Evolutionary conservation across 768 basidiomycete genomes (phyloP), one percentile per base, ranked within the genome.

Genomic region (Rhodosporidiobolus sp.): DNA sequence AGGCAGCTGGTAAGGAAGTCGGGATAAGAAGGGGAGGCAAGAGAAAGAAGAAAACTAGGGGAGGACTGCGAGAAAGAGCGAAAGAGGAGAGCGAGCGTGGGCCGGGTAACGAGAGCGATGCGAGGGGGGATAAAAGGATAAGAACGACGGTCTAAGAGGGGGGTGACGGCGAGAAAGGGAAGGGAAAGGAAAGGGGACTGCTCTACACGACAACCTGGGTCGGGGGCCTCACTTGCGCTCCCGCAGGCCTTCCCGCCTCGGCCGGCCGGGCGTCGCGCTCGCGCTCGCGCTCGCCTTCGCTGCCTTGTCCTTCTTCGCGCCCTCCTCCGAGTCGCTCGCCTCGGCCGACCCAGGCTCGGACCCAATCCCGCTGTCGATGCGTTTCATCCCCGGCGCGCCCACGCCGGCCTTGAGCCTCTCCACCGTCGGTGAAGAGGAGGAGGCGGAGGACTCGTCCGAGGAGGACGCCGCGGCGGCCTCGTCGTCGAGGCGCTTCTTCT

Each of bases 401-500:
- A 30, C 9, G 38, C 1, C 5, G 17, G 28, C n/a, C 10, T 6
- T 11, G 20, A 32, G 11, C 32, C 20, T 20, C 32, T 19, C 17
- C 22, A 54, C 24, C 14, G 32, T 19, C 26, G 7, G 53, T 14
- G 32, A 20, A 28, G 20, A 4, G 32, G 20, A 28, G 32, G 9
- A 11, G 55, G 32, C 32, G 14, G 20, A 4, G 32, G 8, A 1
- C 22, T 34, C 20, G 35, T 17, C 35, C 35, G 22, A 11, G 22
- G 7, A 20, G 24, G 35, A 14, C 48, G 45, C 26, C 3, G 48
- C 62, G 38, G 38, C 38, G 35, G 56, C 32, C 32, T 35, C 11
- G 30, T n/a, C 38, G 30, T 43, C 61, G 43, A 49, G 32, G 17
- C 54, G 48, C 64, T 75, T 76, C 69, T 80, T 78, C 60, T 79